Base-by-base conservation (phyloP, 2,329 filamentous ascomycete genomes). In the Akanthomyces uredinophilus region DNA sequence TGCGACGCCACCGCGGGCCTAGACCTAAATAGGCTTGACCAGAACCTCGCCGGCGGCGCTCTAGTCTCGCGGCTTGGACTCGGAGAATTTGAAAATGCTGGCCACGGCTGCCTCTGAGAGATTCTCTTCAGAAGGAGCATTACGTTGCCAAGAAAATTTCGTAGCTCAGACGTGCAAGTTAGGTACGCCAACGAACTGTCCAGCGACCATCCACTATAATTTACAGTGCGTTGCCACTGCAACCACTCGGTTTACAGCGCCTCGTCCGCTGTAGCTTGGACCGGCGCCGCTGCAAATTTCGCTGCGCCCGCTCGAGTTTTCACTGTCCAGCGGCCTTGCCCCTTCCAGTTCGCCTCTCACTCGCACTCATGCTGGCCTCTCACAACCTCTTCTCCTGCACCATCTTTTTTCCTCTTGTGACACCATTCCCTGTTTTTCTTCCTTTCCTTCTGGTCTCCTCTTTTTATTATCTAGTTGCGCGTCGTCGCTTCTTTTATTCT, bases 351-450 rank as follows among this genome's bases (percentile, higher is more conserved):
- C 54, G 54, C 22, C 27, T 56, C 29, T 18, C 32, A 22, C 56
- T 43, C 46, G 13, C 32, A 29, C 18, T 41, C 35, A 13, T 29
- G 32, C 24, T 43, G 35, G 14, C 57, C n/a, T 47, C 51, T 35
- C 44, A 50, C 46, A 32, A 35, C 47, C 47, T 53, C 39, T 49
- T 50, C 22, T 47, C n/a, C n/a, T 46, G 24, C 27, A 41, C 14
- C 58, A 35, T 53, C 58, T 54, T 54, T 60, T 32, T 54, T 56
- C 63, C 49, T 60, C 41, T 51, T 41, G 50, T 47, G 24, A 46
- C 58, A 60, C 39, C 41, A 60, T 53, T 56, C 35, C 51, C 52
- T 56, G 20, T 53, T 56, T 56, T 56, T 53, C 37, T 51, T 49
- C 32, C 46, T 50, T 29, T 63, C 29, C 27, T 53, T 62, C 51